phyloP scores from a whole-genome alignment of 148 eudicot species.

The Vaccinium darrowii region DNA sequence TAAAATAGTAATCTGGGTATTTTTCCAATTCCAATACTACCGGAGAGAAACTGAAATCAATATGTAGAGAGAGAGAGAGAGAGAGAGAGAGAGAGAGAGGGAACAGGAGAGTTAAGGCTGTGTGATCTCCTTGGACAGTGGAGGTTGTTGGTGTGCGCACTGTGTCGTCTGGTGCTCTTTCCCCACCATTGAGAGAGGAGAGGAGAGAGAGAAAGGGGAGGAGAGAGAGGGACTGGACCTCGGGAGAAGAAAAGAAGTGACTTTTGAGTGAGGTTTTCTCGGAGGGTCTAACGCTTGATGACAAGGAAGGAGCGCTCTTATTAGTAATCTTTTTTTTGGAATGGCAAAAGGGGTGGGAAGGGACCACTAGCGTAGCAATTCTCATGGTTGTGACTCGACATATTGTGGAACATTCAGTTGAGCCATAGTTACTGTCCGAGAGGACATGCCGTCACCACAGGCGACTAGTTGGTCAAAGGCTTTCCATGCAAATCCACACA shows the following conservation, averaged over 20 bases:
- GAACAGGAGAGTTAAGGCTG: slow-evolving; percentile 20
- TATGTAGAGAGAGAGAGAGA: not conserved
- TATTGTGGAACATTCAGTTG: too few species aligned
- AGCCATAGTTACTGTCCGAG: too few species aligned
- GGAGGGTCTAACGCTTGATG: slow-evolving; percentile 11
- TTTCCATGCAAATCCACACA: too few species aligned
- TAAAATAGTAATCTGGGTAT: not conserved
- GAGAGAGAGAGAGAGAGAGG: not conserved
- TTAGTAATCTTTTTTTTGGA: not conserved
- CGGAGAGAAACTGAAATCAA: not conserved
- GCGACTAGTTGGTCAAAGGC: too few species aligned
- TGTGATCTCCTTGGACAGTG: slow-evolving; percentile 25
- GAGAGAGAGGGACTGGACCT: slow-evolving; percentile 22
- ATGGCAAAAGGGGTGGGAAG: too few species aligned
- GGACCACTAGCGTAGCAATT: too few species aligned
- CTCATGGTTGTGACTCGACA: too few species aligned
- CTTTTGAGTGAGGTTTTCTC: slow-evolving; percentile 61
- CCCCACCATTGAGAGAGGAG: slow-evolving; percentile 13
- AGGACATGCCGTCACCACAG: too few species aligned
- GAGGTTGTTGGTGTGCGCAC: slow-evolving; percentile 32
- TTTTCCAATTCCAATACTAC: not conserved
- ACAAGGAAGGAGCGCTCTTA: not conserved
- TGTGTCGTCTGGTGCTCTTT: slow-evolving; percentile 15
- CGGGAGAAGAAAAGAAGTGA: slow-evolving; percentile 49
- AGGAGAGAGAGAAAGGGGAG: not conserved